Conservation (phyloP, 768 basidiomycete genomes). For the Leccinum truebloodii region DNA sequence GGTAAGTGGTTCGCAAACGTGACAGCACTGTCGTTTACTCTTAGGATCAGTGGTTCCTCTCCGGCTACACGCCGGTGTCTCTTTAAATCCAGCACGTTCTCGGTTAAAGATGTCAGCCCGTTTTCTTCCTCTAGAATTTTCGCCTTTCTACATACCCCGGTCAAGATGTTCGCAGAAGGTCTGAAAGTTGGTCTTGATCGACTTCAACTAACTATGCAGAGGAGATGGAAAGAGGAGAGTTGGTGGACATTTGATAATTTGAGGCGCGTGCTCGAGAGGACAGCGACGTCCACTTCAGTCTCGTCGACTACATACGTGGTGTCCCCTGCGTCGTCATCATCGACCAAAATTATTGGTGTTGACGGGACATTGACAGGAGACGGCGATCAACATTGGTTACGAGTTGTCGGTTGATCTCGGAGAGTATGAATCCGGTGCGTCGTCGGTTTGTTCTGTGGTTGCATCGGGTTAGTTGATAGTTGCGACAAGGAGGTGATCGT, state of each 20-base stretch:
- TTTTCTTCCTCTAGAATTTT: too few relatives aligned
- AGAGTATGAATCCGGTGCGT: conserved; percentile 93
- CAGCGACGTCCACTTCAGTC: neutral
- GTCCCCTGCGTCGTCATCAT: conserved; percentile 1
- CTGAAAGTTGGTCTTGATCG: too few relatives aligned
- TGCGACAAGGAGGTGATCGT: conserved; percentile 71
- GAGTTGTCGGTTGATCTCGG: conserved; percentile 94
- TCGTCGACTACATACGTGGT: neutral
- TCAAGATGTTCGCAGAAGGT: too few relatives aligned
- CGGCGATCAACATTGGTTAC: conserved; percentile 98
- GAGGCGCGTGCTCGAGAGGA: conserved; percentile 52
- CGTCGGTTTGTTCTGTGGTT: neutral
- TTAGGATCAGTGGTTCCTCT: too few relatives aligned
- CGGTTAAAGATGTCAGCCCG: too few relatives aligned
- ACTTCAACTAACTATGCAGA: conserved; percentile 15
- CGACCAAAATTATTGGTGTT: conserved; percentile 81
- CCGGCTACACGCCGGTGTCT: too few relatives aligned
- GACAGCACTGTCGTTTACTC: too few relatives aligned
- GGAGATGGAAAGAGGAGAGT: conserved; percentile 47
- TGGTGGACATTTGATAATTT: conserved; percentile 85
- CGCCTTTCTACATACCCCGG: too few relatives aligned
- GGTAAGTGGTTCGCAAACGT: too few relatives aligned
- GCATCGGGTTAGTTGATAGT: neutral
- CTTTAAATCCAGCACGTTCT: too few relatives aligned
- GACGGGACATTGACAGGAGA: conserved; percentile 97